Evolutionary conservation across 805 yeast species (phyloP).

Genomic region (Saccharomycopsis microspora): DNA sequence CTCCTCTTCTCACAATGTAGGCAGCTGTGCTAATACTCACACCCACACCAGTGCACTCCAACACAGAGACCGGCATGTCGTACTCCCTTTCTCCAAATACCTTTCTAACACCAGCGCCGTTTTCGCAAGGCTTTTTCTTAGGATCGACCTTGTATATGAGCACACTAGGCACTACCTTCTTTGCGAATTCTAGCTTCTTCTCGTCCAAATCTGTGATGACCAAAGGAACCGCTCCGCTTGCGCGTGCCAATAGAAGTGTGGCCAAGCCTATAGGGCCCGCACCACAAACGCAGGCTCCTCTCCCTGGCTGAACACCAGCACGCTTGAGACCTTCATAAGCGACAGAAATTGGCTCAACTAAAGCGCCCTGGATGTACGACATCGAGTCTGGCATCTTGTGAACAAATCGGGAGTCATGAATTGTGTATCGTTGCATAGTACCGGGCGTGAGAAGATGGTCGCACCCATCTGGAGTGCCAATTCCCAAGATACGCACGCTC

Average conservation of each 20-base stretch:
- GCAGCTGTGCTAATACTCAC: slow-evolving; percentile 34
- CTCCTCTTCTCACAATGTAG: slow-evolving; percentile 35
- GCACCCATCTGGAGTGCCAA: slow-evolving; percentile 21
- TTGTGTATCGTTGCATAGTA: slow-evolving; percentile 27
- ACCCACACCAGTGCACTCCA: slow-evolving; percentile 48
- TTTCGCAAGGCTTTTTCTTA: slow-evolving; percentile 23
- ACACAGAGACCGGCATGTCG: slow-evolving; percentile 30
- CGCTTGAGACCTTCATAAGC: slow-evolving; percentile 41
- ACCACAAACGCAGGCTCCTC: slow-evolving; percentile 37
- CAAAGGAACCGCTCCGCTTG: slow-evolving; percentile 42
- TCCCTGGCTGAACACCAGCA: slow-evolving; percentile 35
- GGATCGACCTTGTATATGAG: slow-evolving; percentile 32
- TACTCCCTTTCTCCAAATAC: slow-evolving; percentile 27
- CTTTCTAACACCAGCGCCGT: slow-evolving; percentile 27
- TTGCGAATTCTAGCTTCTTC: slow-evolving; percentile 35
- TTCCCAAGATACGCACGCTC: slow-evolving; percentile 27
- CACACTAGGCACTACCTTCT: slow-evolving; percentile 33
- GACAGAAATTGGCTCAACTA: slow-evolving; percentile 44
- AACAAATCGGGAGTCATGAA: slow-evolving; percentile 24
- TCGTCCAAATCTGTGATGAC: slow-evolving; percentile 37
- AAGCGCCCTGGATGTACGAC: slow-evolving; percentile 41
- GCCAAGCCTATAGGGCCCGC: slow-evolving; percentile 53
- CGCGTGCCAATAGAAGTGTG: slow-evolving; percentile 35
- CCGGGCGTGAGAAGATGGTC: slow-evolving; percentile 19
- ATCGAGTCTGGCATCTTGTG: slow-evolving; percentile 30